Evolutionary conservation across 1,284 basidiomycete genomes (phyloP).

Genomic region (Exsudoporus floridanus): DNA sequence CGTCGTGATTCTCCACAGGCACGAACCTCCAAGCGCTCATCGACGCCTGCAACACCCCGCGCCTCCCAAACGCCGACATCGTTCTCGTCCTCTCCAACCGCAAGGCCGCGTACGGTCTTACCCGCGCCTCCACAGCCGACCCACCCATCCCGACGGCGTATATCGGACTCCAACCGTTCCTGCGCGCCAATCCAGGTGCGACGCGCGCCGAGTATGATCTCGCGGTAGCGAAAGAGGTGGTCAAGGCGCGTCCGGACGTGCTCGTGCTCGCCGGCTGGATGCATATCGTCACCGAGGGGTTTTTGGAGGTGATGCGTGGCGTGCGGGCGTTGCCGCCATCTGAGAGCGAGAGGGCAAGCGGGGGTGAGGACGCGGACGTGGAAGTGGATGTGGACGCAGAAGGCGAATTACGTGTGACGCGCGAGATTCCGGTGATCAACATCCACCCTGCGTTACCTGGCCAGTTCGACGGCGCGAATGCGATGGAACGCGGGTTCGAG

Average conservation of each 20-base stretch:
- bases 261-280: slow-evolving; percentile 97
- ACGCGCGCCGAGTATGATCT: slow-evolving; percentile 86
- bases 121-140: slow-evolving; percentile 66
- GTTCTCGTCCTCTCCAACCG: slow-evolving; percentile 89
- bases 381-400: slow-evolving; percentile 13
- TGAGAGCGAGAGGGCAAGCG: not conserved
- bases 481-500: slow-evolving; percentile 86
- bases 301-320: slow-evolving; percentile 53
- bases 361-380: not conserved
- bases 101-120: slow-evolving; percentile 88
- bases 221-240: slow-evolving; percentile 76
- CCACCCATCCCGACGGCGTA: slow-evolving; percentile 84
- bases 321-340: slow-evolving; percentile 15
- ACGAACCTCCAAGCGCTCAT: slow-evolving; percentile 96
- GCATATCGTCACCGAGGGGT: slow-evolving; percentile 77
- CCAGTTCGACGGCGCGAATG: slow-evolving; percentile 90
- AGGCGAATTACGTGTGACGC: slow-evolving; percentile 30
- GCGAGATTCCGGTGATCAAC: slow-evolving; percentile 87
- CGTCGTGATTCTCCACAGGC: slow-evolving; percentile 49
- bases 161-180: slow-evolving; percentile 83
- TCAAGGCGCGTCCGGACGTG: slow-evolving; percentile 71
- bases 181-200: slow-evolving; percentile 71
- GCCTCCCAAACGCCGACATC: slow-evolving; percentile 69
- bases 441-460: slow-evolving; percentile 95
- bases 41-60: slow-evolving; percentile 73